phyloP scores from a whole-genome alignment of 2,329 filamentous ascomycete species.

The Exserohilum turcica region DNA sequence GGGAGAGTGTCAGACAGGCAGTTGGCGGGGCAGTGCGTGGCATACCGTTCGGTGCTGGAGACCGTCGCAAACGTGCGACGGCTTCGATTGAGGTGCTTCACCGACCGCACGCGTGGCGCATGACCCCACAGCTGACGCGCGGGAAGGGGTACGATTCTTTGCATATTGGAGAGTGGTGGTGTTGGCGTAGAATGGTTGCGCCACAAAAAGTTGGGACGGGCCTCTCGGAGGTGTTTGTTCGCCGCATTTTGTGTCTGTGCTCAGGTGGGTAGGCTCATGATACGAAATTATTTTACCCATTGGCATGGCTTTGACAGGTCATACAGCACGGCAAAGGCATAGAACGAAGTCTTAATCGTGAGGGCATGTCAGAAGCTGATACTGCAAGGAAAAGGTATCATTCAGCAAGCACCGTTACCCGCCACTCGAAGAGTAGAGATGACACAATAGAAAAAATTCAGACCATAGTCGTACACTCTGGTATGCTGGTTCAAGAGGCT shows the following conservation, averaged over 20 bases:
- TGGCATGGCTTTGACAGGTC: background rate
- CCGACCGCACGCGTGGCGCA: conserved; percentile 53
- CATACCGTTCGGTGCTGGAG: conserved; percentile 42
- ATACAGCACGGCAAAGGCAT: background rate
- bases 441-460: conserved; percentile 27
- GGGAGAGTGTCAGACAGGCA: conserved; percentile 15
- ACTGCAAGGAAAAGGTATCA: conserved; percentile 6
- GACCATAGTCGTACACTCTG: conserved; percentile 29
- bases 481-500: conserved; percentile 4
- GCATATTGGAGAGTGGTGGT: conserved; percentile 25
- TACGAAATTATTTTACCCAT: background rate
- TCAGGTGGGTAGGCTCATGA: background rate
- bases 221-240: conserved; percentile 22
- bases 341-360: too few species aligned
- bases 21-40: background rate
- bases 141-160: conserved; percentile 34
- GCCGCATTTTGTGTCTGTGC: conserved; percentile 20
- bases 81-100: conserved; percentile 40
- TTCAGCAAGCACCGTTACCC: conserved; percentile 13
- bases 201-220: conserved; percentile 18
- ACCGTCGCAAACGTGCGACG: conserved; percentile 54
- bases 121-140: conserved; percentile 54
- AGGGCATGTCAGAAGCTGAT: too few species aligned
- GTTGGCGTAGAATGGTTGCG: conserved; percentile 1
- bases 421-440: conserved; percentile 37